phyloP scores from a whole-genome alignment of 208 protist species.

The Acanthamoeba rhysodes region DNA sequence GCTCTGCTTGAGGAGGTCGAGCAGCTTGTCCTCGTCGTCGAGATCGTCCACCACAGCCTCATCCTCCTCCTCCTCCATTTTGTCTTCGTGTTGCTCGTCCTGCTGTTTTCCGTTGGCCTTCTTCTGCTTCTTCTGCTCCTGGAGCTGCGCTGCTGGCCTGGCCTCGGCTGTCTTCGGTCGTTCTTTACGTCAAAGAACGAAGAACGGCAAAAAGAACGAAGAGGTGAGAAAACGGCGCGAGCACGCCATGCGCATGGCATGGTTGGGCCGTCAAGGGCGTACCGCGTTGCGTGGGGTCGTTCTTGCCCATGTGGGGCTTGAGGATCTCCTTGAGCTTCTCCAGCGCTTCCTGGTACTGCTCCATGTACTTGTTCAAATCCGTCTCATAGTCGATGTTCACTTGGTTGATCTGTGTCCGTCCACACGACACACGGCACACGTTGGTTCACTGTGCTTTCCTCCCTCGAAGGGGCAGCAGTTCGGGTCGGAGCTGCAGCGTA shows the following conservation, averaged over 20 bases:
- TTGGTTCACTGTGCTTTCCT: too few relatives aligned
- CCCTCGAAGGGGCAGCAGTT: too few relatives aligned
- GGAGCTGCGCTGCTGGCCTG: background rate
- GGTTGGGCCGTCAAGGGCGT: background rate
- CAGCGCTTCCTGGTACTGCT: constrained; percentile 49
- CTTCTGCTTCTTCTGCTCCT: background rate
- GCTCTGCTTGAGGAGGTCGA: constrained; percentile 17
- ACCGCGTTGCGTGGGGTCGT: constrained; percentile 38
- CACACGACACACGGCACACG: too few relatives aligned
- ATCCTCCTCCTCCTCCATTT: background rate
- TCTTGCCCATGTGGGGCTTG: constrained; percentile 67
- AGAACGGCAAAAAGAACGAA: background rate
- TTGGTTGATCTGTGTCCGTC: background rate
- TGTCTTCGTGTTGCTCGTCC: background rate
- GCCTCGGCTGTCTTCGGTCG: background rate
- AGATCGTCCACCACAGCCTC: background rate
- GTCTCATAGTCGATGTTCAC: constrained; percentile 63
- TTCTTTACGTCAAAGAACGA: background rate
- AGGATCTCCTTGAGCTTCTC: constrained; percentile 60
- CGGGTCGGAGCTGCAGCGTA: background rate
- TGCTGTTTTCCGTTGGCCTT: background rate
- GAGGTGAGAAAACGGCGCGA: background rate
- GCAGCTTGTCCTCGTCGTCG: constrained; percentile 3
- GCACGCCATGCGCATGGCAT: background rate
- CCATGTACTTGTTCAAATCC: constrained; percentile 59